phyloP scores from a whole-genome alignment of 495 filamentous ascomycete species.

The Penicillium ochrochloron region DNA sequence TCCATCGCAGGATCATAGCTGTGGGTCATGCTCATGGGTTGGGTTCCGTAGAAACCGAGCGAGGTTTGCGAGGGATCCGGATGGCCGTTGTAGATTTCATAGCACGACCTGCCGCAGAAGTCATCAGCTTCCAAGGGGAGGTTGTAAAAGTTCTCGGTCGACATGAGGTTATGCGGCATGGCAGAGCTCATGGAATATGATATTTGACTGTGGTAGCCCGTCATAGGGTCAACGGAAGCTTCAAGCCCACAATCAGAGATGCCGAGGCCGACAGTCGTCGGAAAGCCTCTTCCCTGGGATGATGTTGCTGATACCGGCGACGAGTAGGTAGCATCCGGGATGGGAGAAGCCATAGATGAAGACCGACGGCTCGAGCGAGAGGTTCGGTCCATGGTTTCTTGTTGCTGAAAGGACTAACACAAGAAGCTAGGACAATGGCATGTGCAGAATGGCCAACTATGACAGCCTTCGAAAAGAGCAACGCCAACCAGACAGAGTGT shows the following conservation, averaged over 20 bases:
- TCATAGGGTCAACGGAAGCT: conserved; percentile 17
- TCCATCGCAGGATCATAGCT: conserved; percentile 33
- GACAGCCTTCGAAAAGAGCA: not conserved
- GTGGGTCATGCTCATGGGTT: conserved; percentile 31
- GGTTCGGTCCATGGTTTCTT: conserved; percentile 22
- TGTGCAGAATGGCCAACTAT: not conserved
- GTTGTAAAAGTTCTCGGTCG: conserved; percentile 22
- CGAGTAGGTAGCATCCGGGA: conserved; percentile 25
- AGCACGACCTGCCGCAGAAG: conserved; percentile 25
- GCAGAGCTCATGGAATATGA: conserved; percentile 19
- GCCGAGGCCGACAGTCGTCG: conserved; percentile 35
- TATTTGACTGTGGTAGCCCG: conserved; percentile 15
- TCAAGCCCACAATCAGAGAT: conserved; percentile 39
- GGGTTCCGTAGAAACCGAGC: conserved; percentile 32
- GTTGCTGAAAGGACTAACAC: not conserved
- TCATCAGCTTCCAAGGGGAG: conserved; percentile 26
- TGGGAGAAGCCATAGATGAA: conserved; percentile 18
- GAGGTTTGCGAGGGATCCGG: conserved; percentile 30
- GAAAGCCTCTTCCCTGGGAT: conserved; percentile 21
- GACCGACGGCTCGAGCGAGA: conserved; percentile 10
- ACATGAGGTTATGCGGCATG: conserved; percentile 28
- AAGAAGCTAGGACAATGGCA: not conserved
- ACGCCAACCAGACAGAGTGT: conserved; percentile 22
- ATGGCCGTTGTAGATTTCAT: conserved; percentile 25
- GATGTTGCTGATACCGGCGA: conserved; percentile 26